Evolutionary conservation across 2,329 filamentous ascomycete species (phyloP).

Genomic region (Fusarium globosum): DNA sequence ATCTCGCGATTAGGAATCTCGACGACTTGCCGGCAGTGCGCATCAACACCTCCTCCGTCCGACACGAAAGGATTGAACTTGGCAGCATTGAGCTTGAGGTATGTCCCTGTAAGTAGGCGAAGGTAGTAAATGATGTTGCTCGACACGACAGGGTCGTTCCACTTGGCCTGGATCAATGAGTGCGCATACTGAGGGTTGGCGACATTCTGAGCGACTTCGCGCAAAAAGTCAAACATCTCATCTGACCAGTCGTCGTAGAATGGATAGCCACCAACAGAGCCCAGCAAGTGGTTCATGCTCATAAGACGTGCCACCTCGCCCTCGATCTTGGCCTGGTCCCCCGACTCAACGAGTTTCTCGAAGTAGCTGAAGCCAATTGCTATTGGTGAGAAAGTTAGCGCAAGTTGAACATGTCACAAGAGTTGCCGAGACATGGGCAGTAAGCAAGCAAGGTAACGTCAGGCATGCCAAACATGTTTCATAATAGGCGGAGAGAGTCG

Average conservation of each 20-base stretch:
- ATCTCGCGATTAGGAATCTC: slow-evolving; percentile 85
- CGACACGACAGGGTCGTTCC: slow-evolving; percentile 77
- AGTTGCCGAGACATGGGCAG: slow-evolving; percentile 31
- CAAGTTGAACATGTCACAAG: slow-evolving; percentile 19
- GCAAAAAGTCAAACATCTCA: slow-evolving; percentile 76
- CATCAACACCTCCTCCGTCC: slow-evolving; percentile 68
- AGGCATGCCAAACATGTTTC: slow-evolving; percentile 15
- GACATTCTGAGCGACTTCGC: slow-evolving; percentile 69
- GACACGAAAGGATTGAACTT: slow-evolving; percentile 79
- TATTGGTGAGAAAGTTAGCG: slow-evolving; percentile 52
- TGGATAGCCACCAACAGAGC: slow-evolving; percentile 76
- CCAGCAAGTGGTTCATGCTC: slow-evolving; percentile 76
- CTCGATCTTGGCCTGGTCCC: slow-evolving; percentile 72
- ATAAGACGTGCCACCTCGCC: slow-evolving; percentile 78
- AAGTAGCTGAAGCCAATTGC: slow-evolving; percentile 95
- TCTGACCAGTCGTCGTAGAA: slow-evolving; percentile 85
- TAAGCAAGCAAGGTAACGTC: slow-evolving; percentile 27
- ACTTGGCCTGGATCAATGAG: slow-evolving; percentile 68
- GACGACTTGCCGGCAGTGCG: slow-evolving; percentile 77
- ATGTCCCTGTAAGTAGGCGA: slow-evolving; percentile 84
- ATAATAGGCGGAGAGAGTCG: slow-evolving; percentile 2
- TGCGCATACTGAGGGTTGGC: slow-evolving; percentile 68
- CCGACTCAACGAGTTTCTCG: slow-evolving; percentile 79
- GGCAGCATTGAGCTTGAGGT: slow-evolving; percentile 79
- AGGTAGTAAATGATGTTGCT: slow-evolving; percentile 87